Conservation (phyloP, 148 eudicot species). For the Diospyros kaki region DNA sequence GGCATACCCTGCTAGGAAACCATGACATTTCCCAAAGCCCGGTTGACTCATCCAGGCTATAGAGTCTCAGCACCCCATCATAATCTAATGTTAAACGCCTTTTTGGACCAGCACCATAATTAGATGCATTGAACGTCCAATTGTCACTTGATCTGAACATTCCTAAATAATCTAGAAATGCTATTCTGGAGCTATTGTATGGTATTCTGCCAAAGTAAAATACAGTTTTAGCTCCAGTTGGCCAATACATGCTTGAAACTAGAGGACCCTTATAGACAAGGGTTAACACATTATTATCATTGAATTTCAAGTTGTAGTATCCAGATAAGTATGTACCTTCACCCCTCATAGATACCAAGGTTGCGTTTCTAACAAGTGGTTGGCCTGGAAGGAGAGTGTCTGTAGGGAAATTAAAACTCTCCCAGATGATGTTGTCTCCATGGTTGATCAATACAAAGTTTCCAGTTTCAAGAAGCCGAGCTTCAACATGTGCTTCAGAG, state of each 20-base stretch:
- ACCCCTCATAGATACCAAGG: slow-evolving; percentile 8
- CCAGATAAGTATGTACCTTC: slow-evolving; percentile 10
- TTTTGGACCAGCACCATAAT: slow-evolving; percentile 16
- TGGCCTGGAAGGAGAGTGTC: slow-evolving; percentile 14
- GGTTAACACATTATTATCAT: slow-evolving; percentile 10
- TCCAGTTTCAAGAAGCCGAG: slow-evolving; percentile 11
- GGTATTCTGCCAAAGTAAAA: neutral
- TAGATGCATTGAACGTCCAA: slow-evolving; percentile 14
- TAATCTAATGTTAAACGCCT: slow-evolving; percentile 16
- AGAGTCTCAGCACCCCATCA: slow-evolving; percentile 16
- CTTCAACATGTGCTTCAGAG: neutral
- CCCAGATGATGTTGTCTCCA: neutral
- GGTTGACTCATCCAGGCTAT: slow-evolving; percentile 8
- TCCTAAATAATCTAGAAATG: slow-evolving; percentile 1
- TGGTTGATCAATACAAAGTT: slow-evolving; percentile 3
- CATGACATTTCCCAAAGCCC: slow-evolving; percentile 13
- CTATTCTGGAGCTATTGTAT: slow-evolving; percentile 9
- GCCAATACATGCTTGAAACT: slow-evolving; percentile 17
- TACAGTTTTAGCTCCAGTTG: neutral
- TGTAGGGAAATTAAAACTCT: slow-evolving; percentile 17
- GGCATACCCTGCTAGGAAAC: slow-evolving; percentile 2
- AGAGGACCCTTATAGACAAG: slow-evolving; percentile 13
- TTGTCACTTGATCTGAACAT: slow-evolving; percentile 15
- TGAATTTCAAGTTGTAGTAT: slow-evolving; percentile 9
- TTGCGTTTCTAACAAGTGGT: slow-evolving; percentile 1